A percentile compares a stretch with the other conserved stretches of the same genome.
Evolutionary conservation across 305 asterid species (phyloP).

Genomic region (Fraxinus albicans): DNA sequence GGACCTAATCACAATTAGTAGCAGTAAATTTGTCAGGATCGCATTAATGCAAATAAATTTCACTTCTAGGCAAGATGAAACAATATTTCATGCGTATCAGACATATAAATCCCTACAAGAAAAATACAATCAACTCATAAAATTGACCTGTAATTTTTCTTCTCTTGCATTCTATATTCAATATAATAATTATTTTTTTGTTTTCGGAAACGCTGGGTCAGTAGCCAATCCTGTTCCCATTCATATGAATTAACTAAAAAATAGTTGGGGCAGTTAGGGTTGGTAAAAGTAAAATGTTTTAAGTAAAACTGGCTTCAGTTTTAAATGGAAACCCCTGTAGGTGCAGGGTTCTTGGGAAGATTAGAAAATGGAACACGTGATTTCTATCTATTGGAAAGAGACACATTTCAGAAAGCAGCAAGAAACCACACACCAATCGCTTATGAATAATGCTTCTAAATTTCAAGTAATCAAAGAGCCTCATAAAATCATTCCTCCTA

Average conservation of each 20-base stretch:
- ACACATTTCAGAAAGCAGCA: neutral
- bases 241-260: neutral
- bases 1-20: slow-evolving; percentile 58
- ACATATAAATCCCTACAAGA: neutral
- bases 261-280: neutral
- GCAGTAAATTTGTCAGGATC: neutral
- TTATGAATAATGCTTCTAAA: neutral
- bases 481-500: neutral
- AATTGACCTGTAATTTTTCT: neutral
- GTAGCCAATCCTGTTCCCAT: neutral
- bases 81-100: neutral
- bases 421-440: neutral
- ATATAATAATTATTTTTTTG: neutral
- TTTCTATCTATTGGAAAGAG: neutral
- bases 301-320: neutral
- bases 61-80: slow-evolving; percentile 9
- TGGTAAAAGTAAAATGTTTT: neutral
- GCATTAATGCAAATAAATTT: neutral
- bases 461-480: neutral
- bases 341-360: neutral
- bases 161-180: neutral
- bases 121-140: neutral
- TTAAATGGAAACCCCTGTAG: neutral
- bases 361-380: neutral
- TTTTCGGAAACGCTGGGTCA: neutral